Percentiles rank a stretch among this genome's conserved stretches.
phyloP scores from a whole-genome alignment of 495 filamentous ascomycete genomes.

The Penicillium nucicola region DNA sequence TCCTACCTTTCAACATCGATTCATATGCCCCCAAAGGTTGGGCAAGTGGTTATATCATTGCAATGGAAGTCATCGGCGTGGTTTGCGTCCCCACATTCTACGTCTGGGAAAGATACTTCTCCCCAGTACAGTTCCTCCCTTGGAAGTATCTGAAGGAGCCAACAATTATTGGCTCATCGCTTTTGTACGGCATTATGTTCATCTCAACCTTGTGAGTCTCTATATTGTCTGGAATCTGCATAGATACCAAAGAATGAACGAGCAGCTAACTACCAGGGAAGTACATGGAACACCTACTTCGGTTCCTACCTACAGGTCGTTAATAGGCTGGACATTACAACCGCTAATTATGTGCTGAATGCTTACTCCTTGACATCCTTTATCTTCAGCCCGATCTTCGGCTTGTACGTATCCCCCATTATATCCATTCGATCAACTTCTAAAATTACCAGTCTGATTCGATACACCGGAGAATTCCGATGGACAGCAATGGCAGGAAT shows the following conservation, averaged over 20 bases:
- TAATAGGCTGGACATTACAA: slow-evolving; percentile 45
- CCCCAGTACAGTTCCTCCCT: slow-evolving; percentile 52
- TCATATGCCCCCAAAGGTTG: slow-evolving; percentile 41
- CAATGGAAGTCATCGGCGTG: slow-evolving; percentile 52
- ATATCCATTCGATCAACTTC: not conserved
- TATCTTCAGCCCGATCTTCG: slow-evolving; percentile 39
- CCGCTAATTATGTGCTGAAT: slow-evolving; percentile 51
- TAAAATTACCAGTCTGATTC: slow-evolving; percentile 34
- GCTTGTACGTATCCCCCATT: slow-evolving; percentile 13
- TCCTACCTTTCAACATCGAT: slow-evolving; percentile 54
- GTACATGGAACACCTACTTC: slow-evolving; percentile 59
- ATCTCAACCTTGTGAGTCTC: slow-evolving; percentile 53
- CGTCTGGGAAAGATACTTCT: slow-evolving; percentile 51
- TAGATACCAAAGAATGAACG: not conserved
- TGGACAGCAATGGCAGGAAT: slow-evolving; percentile 52
- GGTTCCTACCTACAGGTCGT: slow-evolving; percentile 67
- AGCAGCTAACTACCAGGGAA: slow-evolving; percentile 37
- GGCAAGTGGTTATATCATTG: slow-evolving; percentile 47
- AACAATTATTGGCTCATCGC: slow-evolving; percentile 55
- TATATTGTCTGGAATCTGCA: not conserved
- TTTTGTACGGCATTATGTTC: slow-evolving; percentile 53
- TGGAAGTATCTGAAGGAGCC: slow-evolving; percentile 54
- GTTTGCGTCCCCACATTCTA: slow-evolving; percentile 50
- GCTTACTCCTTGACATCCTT: slow-evolving; percentile 43
- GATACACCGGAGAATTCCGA: slow-evolving; percentile 49